phyloP scores from a whole-genome alignment of 306 rosid genomes.

The Vigna nakashimae region DNA sequence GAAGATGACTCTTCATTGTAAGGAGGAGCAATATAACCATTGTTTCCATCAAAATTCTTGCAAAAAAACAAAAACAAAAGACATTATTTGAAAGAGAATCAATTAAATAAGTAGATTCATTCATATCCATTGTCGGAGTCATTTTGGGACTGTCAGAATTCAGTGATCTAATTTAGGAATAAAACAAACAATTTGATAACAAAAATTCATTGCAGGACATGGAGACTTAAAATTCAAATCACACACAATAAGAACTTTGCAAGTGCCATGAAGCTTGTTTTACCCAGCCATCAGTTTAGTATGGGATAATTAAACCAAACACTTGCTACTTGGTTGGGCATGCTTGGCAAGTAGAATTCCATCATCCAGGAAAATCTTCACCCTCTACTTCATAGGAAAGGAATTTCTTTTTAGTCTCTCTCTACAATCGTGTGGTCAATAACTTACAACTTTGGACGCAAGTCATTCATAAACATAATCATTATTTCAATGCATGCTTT shows the following conservation, averaged over 20 bases:
- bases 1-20: slow-evolving; percentile 78
- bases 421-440: background rate
- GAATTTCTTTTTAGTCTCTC: slow-evolving; percentile 3
- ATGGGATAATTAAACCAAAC: slow-evolving; percentile 2
- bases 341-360: slow-evolving; percentile 8
- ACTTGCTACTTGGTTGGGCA: slow-evolving; percentile 25
- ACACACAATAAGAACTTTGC: background rate
- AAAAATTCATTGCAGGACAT: slow-evolving; percentile 30
- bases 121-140: slow-evolving; percentile 22
- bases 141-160: slow-evolving; percentile 10
- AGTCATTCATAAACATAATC: slow-evolving; percentile 35
- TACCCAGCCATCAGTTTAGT: background rate
- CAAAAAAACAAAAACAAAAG: slow-evolving; percentile 15
- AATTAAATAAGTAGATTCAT: slow-evolving; percentile 13
- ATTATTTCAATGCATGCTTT: slow-evolving; percentile 29
- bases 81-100: slow-evolving; percentile 35
- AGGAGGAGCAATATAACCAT: slow-evolving; percentile 83
- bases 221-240: slow-evolving; percentile 36
- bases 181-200: slow-evolving; percentile 23
- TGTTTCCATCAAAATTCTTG: slow-evolving; percentile 63
- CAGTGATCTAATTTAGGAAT: slow-evolving; percentile 26
- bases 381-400: slow-evolving; percentile 21
- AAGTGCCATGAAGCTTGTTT: slow-evolving; percentile 19
- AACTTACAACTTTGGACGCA: slow-evolving; percentile 15
- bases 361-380: background rate